phyloP scores from a whole-genome alignment of 371 early-diverging fungal genomes.

The Rhizopus arrhizus region DNA sequence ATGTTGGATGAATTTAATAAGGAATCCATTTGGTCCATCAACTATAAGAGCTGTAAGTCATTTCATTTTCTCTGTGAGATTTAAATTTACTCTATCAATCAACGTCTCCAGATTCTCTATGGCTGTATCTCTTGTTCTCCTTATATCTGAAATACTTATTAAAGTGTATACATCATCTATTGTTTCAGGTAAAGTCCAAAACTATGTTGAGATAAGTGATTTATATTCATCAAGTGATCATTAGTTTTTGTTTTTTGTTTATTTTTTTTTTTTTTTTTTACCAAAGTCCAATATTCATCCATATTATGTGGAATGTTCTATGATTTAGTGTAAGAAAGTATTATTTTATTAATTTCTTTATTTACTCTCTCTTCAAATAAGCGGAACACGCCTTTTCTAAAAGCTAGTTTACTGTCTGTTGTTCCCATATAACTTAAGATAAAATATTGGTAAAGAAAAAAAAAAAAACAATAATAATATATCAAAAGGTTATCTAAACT shows the following conservation, averaged over 20 bases:
- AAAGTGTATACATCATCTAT: conserved; percentile 87
- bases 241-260: too few species aligned
- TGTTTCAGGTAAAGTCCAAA: conserved; percentile 79
- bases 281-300: conserved; percentile 71
- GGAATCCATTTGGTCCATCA: conserved; percentile 50
- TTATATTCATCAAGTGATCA: neutral
- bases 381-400: conserved; percentile 83
- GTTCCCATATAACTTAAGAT: conserved; percentile 71
- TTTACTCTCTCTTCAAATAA: conserved; percentile 79
- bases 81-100: conserved; percentile 57
- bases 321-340: neutral
- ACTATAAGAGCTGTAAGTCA: conserved; percentile 16
- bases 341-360: neutral
- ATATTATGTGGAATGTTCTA: conserved; percentile 68
- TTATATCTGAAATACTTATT: conserved; percentile 80
- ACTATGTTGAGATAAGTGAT: conserved; percentile 38
- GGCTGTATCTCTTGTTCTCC: conserved; percentile 72
- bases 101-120: conserved; percentile 76
- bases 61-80: neutral
- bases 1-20: conserved; percentile 39
- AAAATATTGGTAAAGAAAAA: neutral
- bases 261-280: conserved; percentile 3
- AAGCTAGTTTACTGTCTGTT: conserved; percentile 84
- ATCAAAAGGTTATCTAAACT: too few species aligned
- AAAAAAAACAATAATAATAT: too few species aligned